phyloP scores from a whole-genome alignment of 2,329 filamentous ascomycete species.

The Trichoderma simmonsii region DNA sequence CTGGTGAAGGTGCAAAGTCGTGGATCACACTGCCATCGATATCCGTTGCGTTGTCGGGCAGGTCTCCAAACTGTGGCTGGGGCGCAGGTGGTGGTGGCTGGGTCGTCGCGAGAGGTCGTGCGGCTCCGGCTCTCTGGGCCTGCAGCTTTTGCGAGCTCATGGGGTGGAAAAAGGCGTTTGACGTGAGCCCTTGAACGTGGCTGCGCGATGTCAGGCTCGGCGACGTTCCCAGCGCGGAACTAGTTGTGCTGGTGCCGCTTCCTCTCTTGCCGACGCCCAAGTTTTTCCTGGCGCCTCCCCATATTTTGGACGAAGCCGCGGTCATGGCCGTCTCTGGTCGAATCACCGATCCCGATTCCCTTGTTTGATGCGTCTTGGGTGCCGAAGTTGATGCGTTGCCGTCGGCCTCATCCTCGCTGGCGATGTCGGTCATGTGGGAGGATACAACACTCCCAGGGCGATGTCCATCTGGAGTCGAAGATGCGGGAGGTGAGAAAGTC shows the following conservation, averaged over 20 bases:
- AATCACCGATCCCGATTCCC: slow-evolving; percentile 44
- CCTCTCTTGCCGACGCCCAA: slow-evolving; percentile 42
- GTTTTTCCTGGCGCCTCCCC: slow-evolving; percentile 55
- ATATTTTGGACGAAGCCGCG: slow-evolving; percentile 42
- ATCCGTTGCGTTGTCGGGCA: slow-evolving; percentile 42
- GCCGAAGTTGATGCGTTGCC: slow-evolving; percentile 26
- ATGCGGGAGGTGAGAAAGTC: slow-evolving; percentile 37
- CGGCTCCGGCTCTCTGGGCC: slow-evolving; percentile 69
- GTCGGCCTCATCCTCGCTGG: slow-evolving; percentile 53
- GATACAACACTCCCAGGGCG: slow-evolving; percentile 65
- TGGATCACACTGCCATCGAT: slow-evolving; percentile 41
- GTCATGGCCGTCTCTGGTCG: slow-evolving; percentile 55
- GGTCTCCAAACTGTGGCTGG: slow-evolving; percentile 25
- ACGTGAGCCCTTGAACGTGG: slow-evolving; percentile 85
- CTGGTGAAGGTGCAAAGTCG: slow-evolving; percentile 49
- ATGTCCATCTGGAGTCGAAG: slow-evolving; percentile 40
- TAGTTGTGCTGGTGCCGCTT: slow-evolving; percentile 43
- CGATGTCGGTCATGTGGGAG: slow-evolving; percentile 67
- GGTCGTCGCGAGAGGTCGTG: slow-evolving; percentile 43
- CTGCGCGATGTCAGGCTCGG: slow-evolving; percentile 70
- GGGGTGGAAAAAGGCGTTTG: slow-evolving; percentile 88
- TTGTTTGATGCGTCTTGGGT: slow-evolving; percentile 15
- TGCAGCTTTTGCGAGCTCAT: slow-evolving; percentile 96
- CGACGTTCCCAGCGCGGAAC: slow-evolving; percentile 49
- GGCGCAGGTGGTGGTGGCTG: slow-evolving; percentile 35